Evolutionary conservation across 2,329 filamentous ascomycete genomes (phyloP), one percentile per base, ranked within the genome.

Genomic region (Sporothrix euskadiensis): DNA sequence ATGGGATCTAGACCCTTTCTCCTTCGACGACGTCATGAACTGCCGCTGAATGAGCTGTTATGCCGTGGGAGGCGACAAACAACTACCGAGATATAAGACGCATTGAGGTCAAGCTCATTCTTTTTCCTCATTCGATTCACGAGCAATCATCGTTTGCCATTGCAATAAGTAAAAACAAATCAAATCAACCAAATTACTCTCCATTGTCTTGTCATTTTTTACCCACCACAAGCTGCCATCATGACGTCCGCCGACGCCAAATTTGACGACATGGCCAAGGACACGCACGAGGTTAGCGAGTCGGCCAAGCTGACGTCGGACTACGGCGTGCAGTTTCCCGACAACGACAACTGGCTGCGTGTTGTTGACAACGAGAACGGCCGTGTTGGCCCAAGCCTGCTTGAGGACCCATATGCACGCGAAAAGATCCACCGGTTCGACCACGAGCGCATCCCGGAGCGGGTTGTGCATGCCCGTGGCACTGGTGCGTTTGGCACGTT

Each of bases 381-480:
- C 44, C 84, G 89, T 72, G 89, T 85, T 1, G 93, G 93, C 0
- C 91, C 93, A 0, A 80, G 81, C 78, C 83, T 94, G 0, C 80
- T 96, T 2, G 92, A 96, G 78, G 93, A 96, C 76, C 85, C 87
- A 10, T 90, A 92, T 78, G 89, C 82, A 0, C 86, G 92, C 14
- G 93, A 96, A 80, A 94, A 92, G 89, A 91, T 92, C 54, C 88
- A 89, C 80, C 89, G 91, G 39, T 94, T 96, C 78, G 92, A 95
- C 74, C 92, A 86, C 35, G 84, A 85, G 75, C 80, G 82, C 3
- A 84, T 81, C 56, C 79, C 78, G 0, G 76, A 78, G 78, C 76
- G 80, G 19, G 80, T 81, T 1, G 79, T 81, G 10, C 80, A 81
- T 72, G 79, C 80, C 32, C 78, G 80, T 32, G 80, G 80, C 44